A percentile compares a stretch with the other conserved stretches of the same genome.
These are phyloP conservation scores for Heliophila coronopifolia DNA, from an alignment of 441 rosid species.

Conservation along the genomic window DNA sequence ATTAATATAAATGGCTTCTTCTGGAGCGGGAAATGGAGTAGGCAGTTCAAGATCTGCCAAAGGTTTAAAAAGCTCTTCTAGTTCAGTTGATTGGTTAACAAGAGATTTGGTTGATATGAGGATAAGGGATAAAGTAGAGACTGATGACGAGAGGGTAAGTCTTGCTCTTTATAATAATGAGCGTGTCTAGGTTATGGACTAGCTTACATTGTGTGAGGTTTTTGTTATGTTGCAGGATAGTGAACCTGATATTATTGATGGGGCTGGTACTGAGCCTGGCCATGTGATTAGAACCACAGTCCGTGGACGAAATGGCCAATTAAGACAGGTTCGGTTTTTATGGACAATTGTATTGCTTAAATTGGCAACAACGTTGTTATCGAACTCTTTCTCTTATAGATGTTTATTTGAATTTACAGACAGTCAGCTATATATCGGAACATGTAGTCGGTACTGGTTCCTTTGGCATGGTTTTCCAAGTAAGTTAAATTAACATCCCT, in stretches of 20 bases:
- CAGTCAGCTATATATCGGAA: constrained; percentile 84
- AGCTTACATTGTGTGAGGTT: background rate
- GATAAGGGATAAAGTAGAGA: constrained; percentile 69
- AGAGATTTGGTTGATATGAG: constrained; percentile 91
- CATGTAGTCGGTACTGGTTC: constrained; percentile 97
- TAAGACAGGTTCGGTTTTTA: constrained; percentile 62
- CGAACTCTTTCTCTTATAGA: constrained; percentile 13
- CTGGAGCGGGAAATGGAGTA: constrained; percentile 80
- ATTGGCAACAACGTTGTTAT: background rate
- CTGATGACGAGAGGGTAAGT: constrained; percentile 77
- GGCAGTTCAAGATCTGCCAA: constrained; percentile 88
- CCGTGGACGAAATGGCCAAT: constrained; percentile 85
- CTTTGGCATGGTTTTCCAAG: constrained; percentile 89
- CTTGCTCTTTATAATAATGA: background rate
- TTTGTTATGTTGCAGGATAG: constrained; percentile 57
- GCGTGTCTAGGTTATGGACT: background rate
- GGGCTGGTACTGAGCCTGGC: constrained; percentile 84
- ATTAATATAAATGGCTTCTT: constrained; percentile 59
- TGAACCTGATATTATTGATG: constrained; percentile 82
- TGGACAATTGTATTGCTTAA: background rate
- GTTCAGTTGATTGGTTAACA: constrained; percentile 91
- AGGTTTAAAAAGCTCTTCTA: constrained; percentile 75
- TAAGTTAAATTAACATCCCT: constrained; percentile 31
- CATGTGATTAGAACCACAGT: constrained; percentile 78
- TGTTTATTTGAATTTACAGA: constrained; percentile 43